Evolutionary conservation across 805 yeast genomes (phyloP).

Genomic region (Cyberlindnera mississippiensis): DNA sequence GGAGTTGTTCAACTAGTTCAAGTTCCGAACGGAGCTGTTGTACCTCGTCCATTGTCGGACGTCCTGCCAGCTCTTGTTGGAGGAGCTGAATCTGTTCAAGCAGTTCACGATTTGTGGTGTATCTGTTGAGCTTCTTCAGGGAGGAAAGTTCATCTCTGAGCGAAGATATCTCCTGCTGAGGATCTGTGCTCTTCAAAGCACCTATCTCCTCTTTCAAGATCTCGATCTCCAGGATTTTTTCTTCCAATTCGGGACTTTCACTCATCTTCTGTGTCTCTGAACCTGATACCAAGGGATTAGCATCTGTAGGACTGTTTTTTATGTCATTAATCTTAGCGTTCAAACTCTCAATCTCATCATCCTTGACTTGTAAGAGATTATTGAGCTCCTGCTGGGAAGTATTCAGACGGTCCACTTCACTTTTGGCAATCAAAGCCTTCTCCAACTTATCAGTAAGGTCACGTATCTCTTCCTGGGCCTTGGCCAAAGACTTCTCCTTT

Average conservation of each 20-base stretch:
- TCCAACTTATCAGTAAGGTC: slow-evolving; percentile 25
- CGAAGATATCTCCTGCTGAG: slow-evolving; percentile 8
- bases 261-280: slow-evolving; percentile 8
- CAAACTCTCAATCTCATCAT: slow-evolving; percentile 5
- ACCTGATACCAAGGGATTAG: not conserved
- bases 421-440: slow-evolving; percentile 25
- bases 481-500: not conserved
- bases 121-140: slow-evolving; percentile 11
- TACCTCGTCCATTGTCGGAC: slow-evolving; percentile 41
- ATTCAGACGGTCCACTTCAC: not conserved
- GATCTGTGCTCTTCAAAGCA: slow-evolving; percentile 12
- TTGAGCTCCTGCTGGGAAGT: not conserved
- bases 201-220: slow-evolving; percentile 23
- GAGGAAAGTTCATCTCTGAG: slow-evolving; percentile 7
- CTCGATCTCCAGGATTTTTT: slow-evolving; percentile 24
- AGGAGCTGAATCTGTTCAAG: slow-evolving; percentile 20
- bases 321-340: slow-evolving; percentile 1
- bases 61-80: slow-evolving; percentile 25
- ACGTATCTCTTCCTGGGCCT: slow-evolving; percentile 6
- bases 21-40: slow-evolving; percentile 44
- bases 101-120: slow-evolving; percentile 27
- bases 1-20: slow-evolving; percentile 36
- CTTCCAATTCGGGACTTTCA: slow-evolving; percentile 20
- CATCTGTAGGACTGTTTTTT: slow-evolving; percentile 1
- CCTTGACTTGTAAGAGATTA: slow-evolving; percentile 1